These are phyloP conservation scores for Ramularia collo-cygni DNA, from an alignment of 2,329 filamentous ascomycete genomes.

Conservation along the genomic window DNA sequence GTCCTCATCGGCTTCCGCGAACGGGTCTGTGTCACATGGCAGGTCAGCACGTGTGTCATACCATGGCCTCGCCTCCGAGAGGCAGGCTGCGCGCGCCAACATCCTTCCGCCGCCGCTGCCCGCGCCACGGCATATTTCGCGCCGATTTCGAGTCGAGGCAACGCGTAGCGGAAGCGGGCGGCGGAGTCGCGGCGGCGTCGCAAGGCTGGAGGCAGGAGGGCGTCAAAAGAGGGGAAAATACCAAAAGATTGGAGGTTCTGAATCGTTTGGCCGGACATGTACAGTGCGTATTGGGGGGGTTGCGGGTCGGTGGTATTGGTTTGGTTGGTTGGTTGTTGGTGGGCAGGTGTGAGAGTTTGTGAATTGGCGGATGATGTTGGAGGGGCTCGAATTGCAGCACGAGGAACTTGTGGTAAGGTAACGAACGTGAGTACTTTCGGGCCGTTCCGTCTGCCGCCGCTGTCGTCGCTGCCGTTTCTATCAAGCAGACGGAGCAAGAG, in stretches of 20 bases:
- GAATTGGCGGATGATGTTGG: conserved; percentile 4
- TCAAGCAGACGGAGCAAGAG: too few species aligned
- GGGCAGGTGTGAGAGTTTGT: conserved; percentile 4
- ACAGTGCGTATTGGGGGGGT: conserved; percentile 9
- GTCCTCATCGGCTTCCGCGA: conserved; percentile 99
- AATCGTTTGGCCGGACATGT: conserved; percentile 18
- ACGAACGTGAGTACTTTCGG: too few species aligned
- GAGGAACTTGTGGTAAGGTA: conserved; percentile 2
- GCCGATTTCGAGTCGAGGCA: not conserved
- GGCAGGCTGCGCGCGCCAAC: not conserved
- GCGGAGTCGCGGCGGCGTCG: conserved; percentile 7
- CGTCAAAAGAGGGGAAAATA: conserved; percentile 7
- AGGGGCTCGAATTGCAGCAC: not conserved
- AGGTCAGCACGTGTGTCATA: conserved; percentile 14
- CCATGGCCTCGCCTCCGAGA: not conserved
- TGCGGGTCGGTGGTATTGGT: conserved; percentile 3
- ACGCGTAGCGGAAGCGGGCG: not conserved
- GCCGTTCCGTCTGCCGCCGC: too few species aligned
- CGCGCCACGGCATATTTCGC: not conserved
- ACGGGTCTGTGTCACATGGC: conserved; percentile 66
- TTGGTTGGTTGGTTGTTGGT: conserved; percentile 6
- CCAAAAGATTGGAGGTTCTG: conserved; percentile 24
- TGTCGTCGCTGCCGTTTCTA: too few species aligned
- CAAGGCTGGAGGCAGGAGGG: conserved; percentile 6
- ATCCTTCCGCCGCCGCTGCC: not conserved